These are phyloP conservation scores for Nematodospora anomalae DNA, from an alignment of 1,139 yeast genomes.

Conservation along the genomic window DNA sequence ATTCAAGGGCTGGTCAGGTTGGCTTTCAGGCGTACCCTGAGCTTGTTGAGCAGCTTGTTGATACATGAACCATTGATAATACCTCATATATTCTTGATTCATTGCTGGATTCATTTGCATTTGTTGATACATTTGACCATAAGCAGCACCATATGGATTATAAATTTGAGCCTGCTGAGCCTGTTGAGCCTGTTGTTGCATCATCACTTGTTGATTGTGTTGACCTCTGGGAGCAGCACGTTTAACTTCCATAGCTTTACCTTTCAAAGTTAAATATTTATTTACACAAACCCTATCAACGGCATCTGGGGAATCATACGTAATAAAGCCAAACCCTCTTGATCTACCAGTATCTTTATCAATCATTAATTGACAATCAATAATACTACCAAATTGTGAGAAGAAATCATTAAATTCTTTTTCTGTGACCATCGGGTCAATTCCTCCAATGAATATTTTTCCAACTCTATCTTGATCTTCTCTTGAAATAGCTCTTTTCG, in stretches of 20 bases:
- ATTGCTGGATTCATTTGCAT: slow-evolving; percentile 72
- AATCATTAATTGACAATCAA: slow-evolving; percentile 96
- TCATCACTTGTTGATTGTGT: slow-evolving; percentile 41
- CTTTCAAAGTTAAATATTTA: slow-evolving; percentile 80
- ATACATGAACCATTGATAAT: slow-evolving; percentile 75
- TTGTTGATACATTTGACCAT: slow-evolving; percentile 8
- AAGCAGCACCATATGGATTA: slow-evolving; percentile 27
- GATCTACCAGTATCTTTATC: slow-evolving; percentile 98
- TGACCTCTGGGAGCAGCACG: slow-evolving; percentile 93
- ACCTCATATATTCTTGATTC: slow-evolving; percentile 83
- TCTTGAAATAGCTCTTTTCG: slow-evolving; percentile 96
- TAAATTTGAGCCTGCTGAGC: slow-evolving; percentile 29
- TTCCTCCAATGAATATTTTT: slow-evolving; percentile 97
- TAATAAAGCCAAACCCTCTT: slow-evolving; percentile 96
- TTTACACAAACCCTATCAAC: slow-evolving; percentile 88
- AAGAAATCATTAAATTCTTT: slow-evolving; percentile 86
- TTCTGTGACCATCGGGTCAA: slow-evolving; percentile 93
- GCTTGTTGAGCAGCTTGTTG: slow-evolving; percentile 40
- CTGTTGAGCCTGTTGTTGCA: slow-evolving; percentile 41
- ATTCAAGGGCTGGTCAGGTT: slow-evolving; percentile 53
- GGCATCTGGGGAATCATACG: slow-evolving; percentile 94
- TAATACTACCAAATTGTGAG: slow-evolving; percentile 86
- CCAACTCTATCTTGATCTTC: slow-evolving; percentile 98
- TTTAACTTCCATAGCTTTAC: slow-evolving; percentile 91
- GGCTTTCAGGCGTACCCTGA: slow-evolving; percentile 32